A percentile compares a stretch with the other conserved stretches of the same genome.
These are phyloP conservation scores for Multifurca ochricompacta DNA, from an alignment of 768 basidiomycete species.

Conservation along the genomic window DNA sequence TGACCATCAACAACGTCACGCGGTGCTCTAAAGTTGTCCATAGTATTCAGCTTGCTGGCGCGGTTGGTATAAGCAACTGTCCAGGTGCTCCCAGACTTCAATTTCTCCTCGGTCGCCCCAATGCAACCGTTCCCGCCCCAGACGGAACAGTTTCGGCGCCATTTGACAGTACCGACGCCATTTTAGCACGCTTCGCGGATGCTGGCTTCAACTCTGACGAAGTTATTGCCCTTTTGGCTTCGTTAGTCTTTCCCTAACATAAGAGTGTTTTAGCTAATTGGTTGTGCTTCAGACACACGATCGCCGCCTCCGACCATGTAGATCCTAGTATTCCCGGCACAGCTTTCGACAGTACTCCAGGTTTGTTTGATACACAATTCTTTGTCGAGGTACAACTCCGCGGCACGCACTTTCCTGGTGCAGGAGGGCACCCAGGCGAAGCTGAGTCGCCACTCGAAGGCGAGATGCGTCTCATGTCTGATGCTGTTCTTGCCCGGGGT, in stretches of 20 bases:
- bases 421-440: not conserved
- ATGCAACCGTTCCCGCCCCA: constrained; percentile 27
- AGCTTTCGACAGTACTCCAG: constrained; percentile 37
- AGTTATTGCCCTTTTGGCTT: constrained; percentile 30
- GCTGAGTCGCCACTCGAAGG: not conserved
- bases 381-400: constrained; percentile 27
- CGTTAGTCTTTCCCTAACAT: constrained; percentile 22
- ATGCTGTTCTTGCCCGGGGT: constrained; percentile 20
- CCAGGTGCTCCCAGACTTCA: constrained; percentile 33
- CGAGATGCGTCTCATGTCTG: constrained; percentile 1
- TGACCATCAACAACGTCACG: too few relatives aligned
- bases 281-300: constrained; percentile 12
- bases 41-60: constrained; percentile 32
- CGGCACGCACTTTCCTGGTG: not conserved
- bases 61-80: constrained; percentile 32
- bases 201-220: constrained; percentile 31
- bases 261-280: constrained; percentile 20
- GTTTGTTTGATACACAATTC: constrained; percentile 26
- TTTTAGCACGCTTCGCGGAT: constrained; percentile 29
- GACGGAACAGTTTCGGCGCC: constrained; percentile 30
- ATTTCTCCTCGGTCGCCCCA: constrained; percentile 34
- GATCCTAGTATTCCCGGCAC: constrained; percentile 27
- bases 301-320: constrained; percentile 20
- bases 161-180: constrained; percentile 22
- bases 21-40: not conserved